A percentile compares a stretch with the other conserved stretches of the same genome.
Conservation (phyloP, 495 filamentous ascomycete genomes). For the Aspergillus heteromorphus region DNA sequence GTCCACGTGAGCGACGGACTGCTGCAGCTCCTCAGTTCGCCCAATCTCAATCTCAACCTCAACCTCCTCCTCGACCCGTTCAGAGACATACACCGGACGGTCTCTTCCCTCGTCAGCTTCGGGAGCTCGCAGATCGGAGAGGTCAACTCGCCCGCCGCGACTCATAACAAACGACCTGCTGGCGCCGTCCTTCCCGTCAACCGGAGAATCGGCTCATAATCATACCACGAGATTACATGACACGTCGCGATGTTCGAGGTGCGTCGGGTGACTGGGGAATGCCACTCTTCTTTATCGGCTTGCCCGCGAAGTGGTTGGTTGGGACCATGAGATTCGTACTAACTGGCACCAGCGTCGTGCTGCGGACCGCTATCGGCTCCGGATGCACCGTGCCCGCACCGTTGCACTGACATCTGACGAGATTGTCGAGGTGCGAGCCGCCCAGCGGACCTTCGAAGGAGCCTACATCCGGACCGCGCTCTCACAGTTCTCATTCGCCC, state of each 20-base stretch:
- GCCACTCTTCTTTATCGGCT: background rate
- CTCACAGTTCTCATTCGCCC: conserved; percentile 87
- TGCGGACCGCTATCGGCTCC: conserved; percentile 51
- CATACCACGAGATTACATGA: background rate
- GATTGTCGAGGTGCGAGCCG: conserved; percentile 87
- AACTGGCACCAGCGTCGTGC: conserved; percentile 34
- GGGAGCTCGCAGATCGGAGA: too few relatives aligned
- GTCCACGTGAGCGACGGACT: conserved; percentile 21
- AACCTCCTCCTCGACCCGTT: too few relatives aligned
- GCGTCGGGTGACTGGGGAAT: conserved; percentile 6
- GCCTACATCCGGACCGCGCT: conserved; percentile 94
- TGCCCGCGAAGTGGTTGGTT: background rate
- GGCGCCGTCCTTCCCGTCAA: background rate
- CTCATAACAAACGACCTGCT: background rate
- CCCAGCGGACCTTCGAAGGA: conserved; percentile 94
- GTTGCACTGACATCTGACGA: conserved; percentile 77
- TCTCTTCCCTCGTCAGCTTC: too few relatives aligned
- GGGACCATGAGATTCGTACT: background rate
- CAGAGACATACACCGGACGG: too few relatives aligned
- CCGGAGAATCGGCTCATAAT: background rate
- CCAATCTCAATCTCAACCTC: background rate
- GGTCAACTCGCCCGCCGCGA: background rate
- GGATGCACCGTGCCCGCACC: conserved; percentile 77
- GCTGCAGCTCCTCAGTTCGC: background rate
- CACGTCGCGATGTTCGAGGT: conserved; percentile 32